Conservation (phyloP, 2,329 filamentous ascomycete genomes). For the Colletotrichum horii region DNA sequence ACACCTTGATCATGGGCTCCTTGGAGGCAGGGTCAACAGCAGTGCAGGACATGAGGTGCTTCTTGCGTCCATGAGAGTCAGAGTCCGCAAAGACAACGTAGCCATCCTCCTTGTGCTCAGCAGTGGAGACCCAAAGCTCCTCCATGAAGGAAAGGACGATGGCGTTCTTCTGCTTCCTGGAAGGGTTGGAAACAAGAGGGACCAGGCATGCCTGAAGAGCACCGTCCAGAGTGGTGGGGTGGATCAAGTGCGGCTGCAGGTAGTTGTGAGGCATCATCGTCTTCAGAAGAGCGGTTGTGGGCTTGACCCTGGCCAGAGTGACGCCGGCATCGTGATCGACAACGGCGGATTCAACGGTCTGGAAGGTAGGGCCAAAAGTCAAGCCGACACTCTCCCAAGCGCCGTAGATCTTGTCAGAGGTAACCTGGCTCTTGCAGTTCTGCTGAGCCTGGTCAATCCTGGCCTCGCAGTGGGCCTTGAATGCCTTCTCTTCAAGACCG, state of each 20-base stretch:
- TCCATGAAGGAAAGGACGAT: slow-evolving; percentile 9
- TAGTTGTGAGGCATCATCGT: slow-evolving; percentile 16
- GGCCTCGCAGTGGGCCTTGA: neutral
- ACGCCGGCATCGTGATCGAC: slow-evolving; percentile 11
- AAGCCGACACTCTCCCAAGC: slow-evolving; percentile 21
- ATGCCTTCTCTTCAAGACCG: neutral
- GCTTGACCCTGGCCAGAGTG: neutral
- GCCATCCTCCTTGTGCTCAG: neutral
- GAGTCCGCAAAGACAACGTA: slow-evolving; percentile 4
- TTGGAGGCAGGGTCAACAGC: neutral
- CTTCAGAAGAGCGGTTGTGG: neutral
- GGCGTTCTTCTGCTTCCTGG: slow-evolving; percentile 2
- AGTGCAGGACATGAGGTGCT: neutral
- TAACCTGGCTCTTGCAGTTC: neutral
- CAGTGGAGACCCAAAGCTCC: slow-evolving; percentile 9
- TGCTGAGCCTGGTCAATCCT: neutral
- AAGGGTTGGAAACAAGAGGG: slow-evolving; percentile 1
- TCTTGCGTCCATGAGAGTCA: neutral
- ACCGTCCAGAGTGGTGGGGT: slow-evolving; percentile 15
- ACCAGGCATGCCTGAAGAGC: slow-evolving; percentile 15
- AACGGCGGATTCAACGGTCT: slow-evolving; percentile 12
- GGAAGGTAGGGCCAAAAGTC: slow-evolving; percentile 22
- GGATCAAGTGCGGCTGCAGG: slow-evolving; percentile 13
- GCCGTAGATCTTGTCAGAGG: slow-evolving; percentile 12
- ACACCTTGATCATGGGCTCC: neutral